Percentiles rank a stretch among this genome's conserved stretches.
Conservation (phyloP, 1,284 basidiomycete species). For the Ustilago loliicola region DNA sequence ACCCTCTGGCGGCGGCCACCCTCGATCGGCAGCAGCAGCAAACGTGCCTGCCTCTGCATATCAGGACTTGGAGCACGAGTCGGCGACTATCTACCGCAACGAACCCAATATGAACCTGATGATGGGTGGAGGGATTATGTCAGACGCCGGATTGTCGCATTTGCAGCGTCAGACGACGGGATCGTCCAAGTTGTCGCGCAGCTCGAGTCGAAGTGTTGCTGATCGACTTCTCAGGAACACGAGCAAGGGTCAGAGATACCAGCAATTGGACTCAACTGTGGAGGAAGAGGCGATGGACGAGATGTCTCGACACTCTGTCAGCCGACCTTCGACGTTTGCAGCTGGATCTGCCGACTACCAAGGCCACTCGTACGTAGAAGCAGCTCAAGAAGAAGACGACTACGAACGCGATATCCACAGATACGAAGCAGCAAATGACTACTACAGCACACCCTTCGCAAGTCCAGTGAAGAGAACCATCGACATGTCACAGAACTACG, state of each 20-base stretch:
- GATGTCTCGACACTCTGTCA: slow-evolving; percentile 8
- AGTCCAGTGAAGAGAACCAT: slow-evolving; percentile 17
- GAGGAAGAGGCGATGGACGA: slow-evolving; percentile 28
- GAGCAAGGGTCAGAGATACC: slow-evolving; percentile 25
- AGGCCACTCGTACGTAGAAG: slow-evolving; percentile 10
- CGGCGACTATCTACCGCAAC: slow-evolving; percentile 28
- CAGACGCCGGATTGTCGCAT: slow-evolving; percentile 39
- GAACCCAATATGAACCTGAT: slow-evolving; percentile 49
- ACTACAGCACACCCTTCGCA: slow-evolving; percentile 18
- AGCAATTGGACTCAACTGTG: slow-evolving; percentile 25
- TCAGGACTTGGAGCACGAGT: slow-evolving; percentile 25
- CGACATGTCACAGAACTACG: neutral
- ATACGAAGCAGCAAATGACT: slow-evolving; percentile 10
- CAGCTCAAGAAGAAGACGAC: slow-evolving; percentile 11
- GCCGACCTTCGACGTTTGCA: neutral
- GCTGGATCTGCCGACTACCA: neutral
- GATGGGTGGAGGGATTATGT: slow-evolving; percentile 42
- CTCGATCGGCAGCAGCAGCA: neutral
- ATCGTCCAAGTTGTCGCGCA: slow-evolving; percentile 24
- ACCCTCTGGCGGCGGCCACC: slow-evolving; percentile 7
- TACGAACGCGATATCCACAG: neutral
- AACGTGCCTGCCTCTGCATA: slow-evolving; percentile 4
- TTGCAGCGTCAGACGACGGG: slow-evolving; percentile 42
- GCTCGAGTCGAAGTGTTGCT: slow-evolving; percentile 21
- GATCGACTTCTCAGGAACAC: slow-evolving; percentile 21